Conservation (phyloP, 495 filamentous ascomycete species). For the Neurospora sp. region DNA sequence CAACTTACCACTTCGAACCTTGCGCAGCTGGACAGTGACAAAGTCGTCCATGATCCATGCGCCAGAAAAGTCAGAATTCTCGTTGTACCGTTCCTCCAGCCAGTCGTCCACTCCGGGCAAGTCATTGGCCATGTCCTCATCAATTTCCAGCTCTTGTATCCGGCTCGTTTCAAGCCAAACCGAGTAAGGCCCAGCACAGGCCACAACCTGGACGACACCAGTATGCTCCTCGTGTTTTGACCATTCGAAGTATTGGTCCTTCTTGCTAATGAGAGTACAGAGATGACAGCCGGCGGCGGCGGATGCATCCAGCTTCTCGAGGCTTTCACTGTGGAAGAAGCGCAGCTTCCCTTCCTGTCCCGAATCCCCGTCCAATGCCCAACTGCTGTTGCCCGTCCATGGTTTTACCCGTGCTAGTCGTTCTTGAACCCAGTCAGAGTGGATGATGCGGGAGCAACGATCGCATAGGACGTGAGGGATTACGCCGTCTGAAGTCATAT, state of each 20-base stretch:
- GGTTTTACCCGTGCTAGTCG: neutral
- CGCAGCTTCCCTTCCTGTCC: neutral
- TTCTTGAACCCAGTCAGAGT: neutral
- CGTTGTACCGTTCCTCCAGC: neutral
- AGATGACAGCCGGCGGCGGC: neutral
- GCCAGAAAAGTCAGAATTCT: neutral
- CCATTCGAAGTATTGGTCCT: neutral
- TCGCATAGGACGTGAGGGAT: neutral
- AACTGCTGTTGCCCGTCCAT: neutral
- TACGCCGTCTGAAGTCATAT: neutral
- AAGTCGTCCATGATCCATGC: neutral
- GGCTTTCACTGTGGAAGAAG: neutral
- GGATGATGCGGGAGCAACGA: neutral
- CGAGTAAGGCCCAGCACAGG: neutral
- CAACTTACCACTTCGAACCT: neutral
- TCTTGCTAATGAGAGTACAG: neutral
- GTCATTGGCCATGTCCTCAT: neutral
- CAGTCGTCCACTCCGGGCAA: neutral
- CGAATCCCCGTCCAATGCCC: neutral
- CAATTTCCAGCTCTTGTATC: neutral
- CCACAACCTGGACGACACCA: neutral
- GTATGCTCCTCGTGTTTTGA: neutral
- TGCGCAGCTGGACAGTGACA: neutral
- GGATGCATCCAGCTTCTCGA: neutral
- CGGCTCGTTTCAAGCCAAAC: neutral